Evolutionary conservation across 306 rosid species (phyloP).

Genomic region (Psophocarpus tetragonolobus): DNA sequence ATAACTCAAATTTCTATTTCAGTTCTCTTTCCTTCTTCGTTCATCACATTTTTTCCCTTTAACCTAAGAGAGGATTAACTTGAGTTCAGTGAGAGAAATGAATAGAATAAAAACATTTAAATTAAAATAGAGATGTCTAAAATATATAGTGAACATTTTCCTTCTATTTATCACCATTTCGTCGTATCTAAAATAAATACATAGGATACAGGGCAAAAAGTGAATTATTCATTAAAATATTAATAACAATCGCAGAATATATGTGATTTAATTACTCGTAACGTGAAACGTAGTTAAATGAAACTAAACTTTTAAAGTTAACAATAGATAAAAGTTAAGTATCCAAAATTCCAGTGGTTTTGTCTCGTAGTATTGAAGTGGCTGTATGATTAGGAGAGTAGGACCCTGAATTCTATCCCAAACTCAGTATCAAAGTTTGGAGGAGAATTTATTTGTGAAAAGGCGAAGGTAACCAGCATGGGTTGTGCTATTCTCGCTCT

Average conservation of each 20-base stretch:
- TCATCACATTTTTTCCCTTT: too few species aligned
- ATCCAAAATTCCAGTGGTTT: neutral
- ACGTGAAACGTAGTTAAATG: neutral
- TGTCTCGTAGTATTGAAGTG: neutral
- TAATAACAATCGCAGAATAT: neutral
- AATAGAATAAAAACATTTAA: too few species aligned
- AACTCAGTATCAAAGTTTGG: neutral
- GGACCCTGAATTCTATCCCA: neutral
- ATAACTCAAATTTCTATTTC: too few species aligned
- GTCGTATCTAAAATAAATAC: too few species aligned
- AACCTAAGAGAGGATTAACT: too few species aligned
- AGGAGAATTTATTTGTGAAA: neutral
- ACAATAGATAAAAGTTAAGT: neutral
- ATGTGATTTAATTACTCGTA: neutral
- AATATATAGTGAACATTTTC: too few species aligned
- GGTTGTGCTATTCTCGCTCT: neutral
- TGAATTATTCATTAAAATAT: neutral
- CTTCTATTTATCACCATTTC: too few species aligned
- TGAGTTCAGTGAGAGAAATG: too few species aligned
- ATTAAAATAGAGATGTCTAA: too few species aligned
- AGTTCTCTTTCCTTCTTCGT: too few species aligned
- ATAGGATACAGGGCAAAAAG: neutral
- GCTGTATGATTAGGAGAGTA: neutral
- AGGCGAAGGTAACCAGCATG: neutral
- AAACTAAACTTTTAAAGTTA: neutral